Percentiles rank a stretch among this genome's conserved stretches.
Evolutionary conservation across 257 asterid genomes (phyloP).

Genomic region (Ballota nigra): DNA sequence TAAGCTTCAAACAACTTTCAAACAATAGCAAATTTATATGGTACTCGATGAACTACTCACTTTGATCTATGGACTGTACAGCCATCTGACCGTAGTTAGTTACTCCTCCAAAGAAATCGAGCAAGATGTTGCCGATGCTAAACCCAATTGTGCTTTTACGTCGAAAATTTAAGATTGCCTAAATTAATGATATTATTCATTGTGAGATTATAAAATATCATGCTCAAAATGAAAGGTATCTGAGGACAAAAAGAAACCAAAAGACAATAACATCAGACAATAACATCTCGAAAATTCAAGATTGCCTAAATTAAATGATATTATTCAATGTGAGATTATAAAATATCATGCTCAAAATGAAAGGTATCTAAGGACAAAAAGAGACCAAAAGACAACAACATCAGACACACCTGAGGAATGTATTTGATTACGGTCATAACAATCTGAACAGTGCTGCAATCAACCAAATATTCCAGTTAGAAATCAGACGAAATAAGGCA

Average conservation of each 20-base stretch:
- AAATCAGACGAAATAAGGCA: not conserved
- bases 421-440: conserved; percentile 86
- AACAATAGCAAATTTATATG: too few species aligned
- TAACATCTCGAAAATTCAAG: conserved; percentile 61
- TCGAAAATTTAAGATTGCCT: conserved; percentile 70
- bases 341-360: not conserved
- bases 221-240: not conserved
- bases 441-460: conserved; percentile 77
- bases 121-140: conserved; percentile 90
- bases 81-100: conserved; percentile 79
- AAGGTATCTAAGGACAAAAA: not conserved
- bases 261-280: not conserved
- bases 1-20: not conserved
- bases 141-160: conserved; percentile 87
- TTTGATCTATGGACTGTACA: conserved; percentile 89
- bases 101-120: conserved; percentile 82
- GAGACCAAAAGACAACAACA: not conserved
- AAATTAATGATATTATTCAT: not conserved
- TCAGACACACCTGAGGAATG: conserved; percentile 81
- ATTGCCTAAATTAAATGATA: conserved; percentile 43
- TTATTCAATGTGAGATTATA: conserved; percentile 8
- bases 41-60: conserved; percentile 41
- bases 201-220: not conserved
- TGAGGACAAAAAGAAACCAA: not conserved
- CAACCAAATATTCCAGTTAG: not conserved